Conservation (phyloP, 2,329 filamentous ascomycete species). For the Grosmannia serpens region DNA sequence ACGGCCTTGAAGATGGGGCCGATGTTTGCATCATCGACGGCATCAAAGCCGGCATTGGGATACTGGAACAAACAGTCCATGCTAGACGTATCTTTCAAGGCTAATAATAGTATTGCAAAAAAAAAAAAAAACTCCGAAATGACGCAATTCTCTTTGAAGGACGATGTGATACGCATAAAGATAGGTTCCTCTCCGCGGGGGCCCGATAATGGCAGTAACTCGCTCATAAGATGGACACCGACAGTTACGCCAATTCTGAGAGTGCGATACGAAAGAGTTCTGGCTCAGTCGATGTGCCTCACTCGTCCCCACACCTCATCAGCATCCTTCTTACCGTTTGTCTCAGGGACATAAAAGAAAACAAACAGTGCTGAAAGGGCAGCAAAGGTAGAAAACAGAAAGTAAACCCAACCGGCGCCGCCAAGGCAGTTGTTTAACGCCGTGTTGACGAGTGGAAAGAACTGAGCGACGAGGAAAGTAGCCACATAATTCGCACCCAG, state of each 20-base stretch:
- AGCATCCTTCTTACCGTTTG: constrained; percentile 67
- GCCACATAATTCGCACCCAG: constrained; percentile 80
- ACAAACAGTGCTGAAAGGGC: constrained; percentile 61
- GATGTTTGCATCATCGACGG: constrained; percentile 66
- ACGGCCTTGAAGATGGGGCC: constrained; percentile 44
- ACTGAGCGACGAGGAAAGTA: constrained; percentile 87
- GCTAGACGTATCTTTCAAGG: constrained; percentile 27
- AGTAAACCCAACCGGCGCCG: constrained; percentile 75
- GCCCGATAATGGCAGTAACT: not conserved
- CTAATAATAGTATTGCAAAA: not conserved
- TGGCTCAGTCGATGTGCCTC: constrained; percentile 34
- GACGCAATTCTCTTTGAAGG: too few species aligned
- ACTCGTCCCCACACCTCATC: constrained; percentile 86
- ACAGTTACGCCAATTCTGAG: not conserved
- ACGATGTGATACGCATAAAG: not conserved
- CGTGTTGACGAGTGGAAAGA: constrained; percentile 80
- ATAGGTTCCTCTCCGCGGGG: not conserved
- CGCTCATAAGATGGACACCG: not conserved
- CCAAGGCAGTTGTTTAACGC: constrained; percentile 52
- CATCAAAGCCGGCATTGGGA: constrained; percentile 56
- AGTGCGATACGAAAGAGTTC: not conserved
- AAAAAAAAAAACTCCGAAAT: not conserved
- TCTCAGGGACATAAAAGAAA: constrained; percentile 67
- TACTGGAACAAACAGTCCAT: constrained; percentile 44
- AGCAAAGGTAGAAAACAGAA: constrained; percentile 74